These are phyloP conservation scores for Blastobotrys attinorum DNA, from an alignment of 805 yeast genomes.

Conservation along the genomic window DNA sequence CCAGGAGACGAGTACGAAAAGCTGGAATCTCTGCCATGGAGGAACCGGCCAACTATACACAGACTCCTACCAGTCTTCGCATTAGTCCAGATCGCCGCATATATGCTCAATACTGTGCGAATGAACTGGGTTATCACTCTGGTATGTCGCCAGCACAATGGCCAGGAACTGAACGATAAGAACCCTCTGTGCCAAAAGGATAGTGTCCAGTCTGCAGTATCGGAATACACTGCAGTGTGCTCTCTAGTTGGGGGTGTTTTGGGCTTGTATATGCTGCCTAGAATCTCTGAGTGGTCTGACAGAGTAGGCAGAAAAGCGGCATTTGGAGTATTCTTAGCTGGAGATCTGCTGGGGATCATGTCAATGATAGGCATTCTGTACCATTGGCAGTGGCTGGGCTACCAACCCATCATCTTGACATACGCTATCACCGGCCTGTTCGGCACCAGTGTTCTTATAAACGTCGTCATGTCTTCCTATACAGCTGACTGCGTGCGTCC, in stretches of 20 bases:
- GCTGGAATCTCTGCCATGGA: slow-evolving; percentile 2
- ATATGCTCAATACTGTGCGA: slow-evolving; percentile 6
- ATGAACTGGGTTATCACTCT: slow-evolving; percentile 15
- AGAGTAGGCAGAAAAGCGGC: slow-evolving; percentile 11
- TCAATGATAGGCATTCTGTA: slow-evolving; percentile 7
- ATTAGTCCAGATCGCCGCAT: slow-evolving; percentile 2
- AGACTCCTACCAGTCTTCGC: slow-evolving; percentile 3
- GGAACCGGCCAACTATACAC: slow-evolving; percentile 4
- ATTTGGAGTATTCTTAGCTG: slow-evolving; percentile 8
- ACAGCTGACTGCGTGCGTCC: slow-evolving; percentile 12
- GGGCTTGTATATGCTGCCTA: slow-evolving; percentile 12
- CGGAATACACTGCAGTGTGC: slow-evolving; percentile 10
- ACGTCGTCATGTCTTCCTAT: slow-evolving; percentile 12
- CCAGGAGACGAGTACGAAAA: slow-evolving; percentile 2
- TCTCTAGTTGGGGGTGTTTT: slow-evolving; percentile 10
- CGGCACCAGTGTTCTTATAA: slow-evolving; percentile 9
- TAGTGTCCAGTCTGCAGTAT: slow-evolving; percentile 10
- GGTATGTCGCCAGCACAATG: slow-evolving; percentile 9
- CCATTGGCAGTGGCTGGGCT: slow-evolving; percentile 4
- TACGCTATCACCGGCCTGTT: slow-evolving; percentile 8
- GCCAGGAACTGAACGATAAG: slow-evolving; percentile 5
- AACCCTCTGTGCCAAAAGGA: slow-evolving; percentile 11
- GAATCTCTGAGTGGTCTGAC: slow-evolving; percentile 10
- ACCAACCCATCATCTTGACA: slow-evolving; percentile 7
- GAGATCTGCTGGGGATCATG: slow-evolving; percentile 5